phyloP scores from a whole-genome alignment of 1,139 yeast genomes.

The Candida glucosophila region DNA sequence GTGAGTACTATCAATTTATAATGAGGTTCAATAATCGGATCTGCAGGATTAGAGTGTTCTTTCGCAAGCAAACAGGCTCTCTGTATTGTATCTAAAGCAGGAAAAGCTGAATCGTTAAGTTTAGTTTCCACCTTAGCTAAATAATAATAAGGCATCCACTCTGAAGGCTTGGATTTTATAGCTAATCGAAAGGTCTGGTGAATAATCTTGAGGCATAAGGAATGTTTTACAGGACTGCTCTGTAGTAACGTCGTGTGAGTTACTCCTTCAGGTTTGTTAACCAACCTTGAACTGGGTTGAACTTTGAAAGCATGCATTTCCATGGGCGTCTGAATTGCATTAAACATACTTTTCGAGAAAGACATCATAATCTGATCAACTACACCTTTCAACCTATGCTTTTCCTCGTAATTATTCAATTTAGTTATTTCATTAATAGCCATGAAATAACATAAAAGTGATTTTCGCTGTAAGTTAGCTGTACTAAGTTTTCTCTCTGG shows the following conservation, averaged over 20 bases:
- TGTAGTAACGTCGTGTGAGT: constrained; percentile 15
- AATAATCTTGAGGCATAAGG: constrained; percentile 23
- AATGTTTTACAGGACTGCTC: constrained; percentile 15
- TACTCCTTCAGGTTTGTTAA: constrained; percentile 17
- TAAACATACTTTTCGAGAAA: constrained; percentile 54
- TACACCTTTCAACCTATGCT: constrained; percentile 18
- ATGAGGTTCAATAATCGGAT: constrained; percentile 63
- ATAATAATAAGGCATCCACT: constrained; percentile 59
- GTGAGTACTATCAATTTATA: constrained; percentile 52
- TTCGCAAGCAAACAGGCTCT: constrained; percentile 35
- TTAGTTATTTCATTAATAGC: constrained; percentile 49
- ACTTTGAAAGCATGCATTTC: constrained; percentile 43
- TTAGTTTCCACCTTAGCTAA: constrained; percentile 56
- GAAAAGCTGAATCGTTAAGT: constrained; percentile 16
- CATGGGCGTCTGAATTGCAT: constrained; percentile 63
- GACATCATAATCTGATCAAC: constrained; percentile 45
- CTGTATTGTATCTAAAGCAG: constrained; percentile 30
- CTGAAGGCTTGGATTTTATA: constrained; percentile 30
- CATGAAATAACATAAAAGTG: constrained; percentile 69
- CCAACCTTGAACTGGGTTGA: constrained; percentile 24
- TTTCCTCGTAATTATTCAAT: constrained; percentile 10
- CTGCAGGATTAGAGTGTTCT: constrained; percentile 36
- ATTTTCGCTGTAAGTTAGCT: constrained; percentile 58
- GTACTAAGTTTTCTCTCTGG: constrained; percentile 55
- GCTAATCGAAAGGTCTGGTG: constrained; percentile 38